Base-by-base conservation (phyloP, 768 basidiomycete species). In the Agaricus subrufescens region DNA sequence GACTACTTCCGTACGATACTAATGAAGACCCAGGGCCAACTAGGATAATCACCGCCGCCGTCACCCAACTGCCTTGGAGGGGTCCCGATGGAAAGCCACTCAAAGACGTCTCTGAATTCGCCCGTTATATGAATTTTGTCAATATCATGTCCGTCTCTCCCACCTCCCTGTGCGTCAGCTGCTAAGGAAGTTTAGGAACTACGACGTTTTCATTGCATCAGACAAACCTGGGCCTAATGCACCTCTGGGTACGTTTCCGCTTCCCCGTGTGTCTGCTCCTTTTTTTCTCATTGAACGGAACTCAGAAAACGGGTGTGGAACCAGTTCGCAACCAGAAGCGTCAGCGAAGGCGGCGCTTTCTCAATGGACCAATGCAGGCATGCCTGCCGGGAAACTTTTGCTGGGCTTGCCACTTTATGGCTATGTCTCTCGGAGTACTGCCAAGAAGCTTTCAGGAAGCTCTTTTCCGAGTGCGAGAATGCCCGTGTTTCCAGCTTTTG, bases 191-290 rank as follows among this genome's bases (percentile, higher is more conserved):
- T 8, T 26, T 63, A 86, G 87, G 87, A 88, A 88, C 69, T 89
- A 89, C 68, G 87, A 89, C 63, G 80, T 87, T 45, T 85, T 77
- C 67, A 81, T 81, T 40, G 77, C 83, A 0, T 81, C 82, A 6
- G 68, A 75, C 1, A 79, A 75, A 43, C 89, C 88, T 1, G 89
- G 89, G 2, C 83, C 89, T 1, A 90, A 90, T 66, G 88, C 89
- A 4, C 89, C 88, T 3, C 78, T 88, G 12, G 77, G 78, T 73
- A 60, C 27, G 62, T 29, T 25, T 42, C 27, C 2, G 15, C 11
- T 47, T 25, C 25, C 42, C 38, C 27, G 26, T 23, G 8, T 12
- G 8, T 31, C 19, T 19, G 1, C 7, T 8, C 7, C 12, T 19
- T 19, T 29, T 19, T 19, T 23, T 19, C 30, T 39, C 6, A 45